Evolutionary conservation across 306 rosid species (phyloP).

Genomic region (Abrus pulchellus): DNA sequence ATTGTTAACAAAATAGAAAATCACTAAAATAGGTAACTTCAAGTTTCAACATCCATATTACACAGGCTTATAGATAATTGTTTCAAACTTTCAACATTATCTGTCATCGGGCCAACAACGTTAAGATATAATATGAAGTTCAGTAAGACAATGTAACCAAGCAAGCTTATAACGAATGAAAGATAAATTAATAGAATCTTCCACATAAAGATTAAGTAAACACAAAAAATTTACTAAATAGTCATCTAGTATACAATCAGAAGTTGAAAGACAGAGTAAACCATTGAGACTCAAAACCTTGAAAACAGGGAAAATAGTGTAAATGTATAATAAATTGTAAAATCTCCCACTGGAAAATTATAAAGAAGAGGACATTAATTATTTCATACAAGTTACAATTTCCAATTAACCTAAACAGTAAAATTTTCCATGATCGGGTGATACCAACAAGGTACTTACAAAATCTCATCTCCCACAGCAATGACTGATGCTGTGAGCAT

Average conservation of each 20-base stretch:
- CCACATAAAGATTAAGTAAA: not conserved
- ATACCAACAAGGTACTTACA: conserved; percentile 70
- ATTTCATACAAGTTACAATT: conserved; percentile 26
- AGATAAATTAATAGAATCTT: not conserved
- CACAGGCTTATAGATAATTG: not conserved
- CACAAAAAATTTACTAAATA: not conserved
- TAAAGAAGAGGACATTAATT: conserved; percentile 10
- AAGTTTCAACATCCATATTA: not conserved
- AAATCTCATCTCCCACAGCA: conserved; percentile 94
- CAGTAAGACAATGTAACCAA: not conserved
- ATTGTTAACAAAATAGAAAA: not conserved
- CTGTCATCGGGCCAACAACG: not conserved
- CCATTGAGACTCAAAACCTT: conserved; percentile 10
- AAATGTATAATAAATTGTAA: not conserved
- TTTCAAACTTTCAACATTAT: not conserved
- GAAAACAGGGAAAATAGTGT: not conserved
- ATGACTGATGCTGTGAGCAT: conserved; percentile 79
- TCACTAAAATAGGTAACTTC: not conserved
- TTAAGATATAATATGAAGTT: conserved; percentile 13
- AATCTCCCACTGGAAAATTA: conserved; percentile 29
- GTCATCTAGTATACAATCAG: conserved; percentile 3
- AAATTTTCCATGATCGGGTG: conserved; percentile 31
- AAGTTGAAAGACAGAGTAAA: no score
- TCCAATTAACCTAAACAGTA: not conserved
- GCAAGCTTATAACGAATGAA: no score